phyloP scores from a whole-genome alignment of 768 basidiomycete species.

The Phlebiopsis flavidoalba region DNA sequence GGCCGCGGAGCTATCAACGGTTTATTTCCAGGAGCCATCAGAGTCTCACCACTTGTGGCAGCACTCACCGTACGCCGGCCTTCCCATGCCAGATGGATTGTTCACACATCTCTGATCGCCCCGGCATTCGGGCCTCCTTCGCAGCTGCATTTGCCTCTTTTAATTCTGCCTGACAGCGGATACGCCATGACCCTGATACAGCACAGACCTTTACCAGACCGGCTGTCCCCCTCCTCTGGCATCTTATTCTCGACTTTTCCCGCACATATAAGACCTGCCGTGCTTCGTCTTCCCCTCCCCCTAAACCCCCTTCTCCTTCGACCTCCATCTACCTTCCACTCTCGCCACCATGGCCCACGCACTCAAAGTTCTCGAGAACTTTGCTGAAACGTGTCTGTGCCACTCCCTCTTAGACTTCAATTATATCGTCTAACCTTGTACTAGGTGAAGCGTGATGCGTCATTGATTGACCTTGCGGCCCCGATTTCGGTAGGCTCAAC shows the following conservation, averaged over 20 bases:
- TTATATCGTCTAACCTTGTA: background rate
- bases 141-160: background rate
- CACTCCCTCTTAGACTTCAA: background rate
- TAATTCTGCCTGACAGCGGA: background rate
- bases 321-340: background rate
- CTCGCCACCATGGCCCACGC: background rate
- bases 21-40: too few species aligned
- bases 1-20: too few species aligned
- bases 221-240: background rate
- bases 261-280: background rate
- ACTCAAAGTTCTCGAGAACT: background rate
- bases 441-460: slow-evolving; percentile 42
- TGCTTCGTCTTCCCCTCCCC: background rate
- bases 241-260: background rate
- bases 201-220: background rate
- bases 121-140: too few species aligned
- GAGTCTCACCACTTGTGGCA: too few species aligned
- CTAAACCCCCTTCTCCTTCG: background rate
- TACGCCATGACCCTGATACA: background rate
- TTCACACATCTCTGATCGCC: too few species aligned
- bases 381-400: background rate
- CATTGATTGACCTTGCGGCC: slow-evolving; percentile 33
- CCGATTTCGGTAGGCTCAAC: slow-evolving; percentile 36
- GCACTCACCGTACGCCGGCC: too few species aligned
- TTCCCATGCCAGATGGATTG: too few species aligned